Base-by-base conservation (phyloP, 2,329 filamentous ascomycete genomes). In the Tolypocladium paradoxum region DNA sequence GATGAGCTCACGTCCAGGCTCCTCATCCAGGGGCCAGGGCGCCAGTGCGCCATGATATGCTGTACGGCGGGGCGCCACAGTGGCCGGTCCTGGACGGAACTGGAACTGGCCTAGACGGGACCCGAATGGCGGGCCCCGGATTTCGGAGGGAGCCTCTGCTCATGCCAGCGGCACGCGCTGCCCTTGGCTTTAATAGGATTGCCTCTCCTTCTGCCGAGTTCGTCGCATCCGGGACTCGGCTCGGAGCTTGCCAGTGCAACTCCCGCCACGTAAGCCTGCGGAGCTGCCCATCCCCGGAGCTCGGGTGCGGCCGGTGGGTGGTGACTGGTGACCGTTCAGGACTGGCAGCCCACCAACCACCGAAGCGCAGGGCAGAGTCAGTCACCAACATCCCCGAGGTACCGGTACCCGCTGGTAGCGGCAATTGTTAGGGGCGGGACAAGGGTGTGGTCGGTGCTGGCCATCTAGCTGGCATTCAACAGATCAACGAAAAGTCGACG, bases 401-500 rank as follows among this genome's bases (percentile, higher is more conserved):
- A 54, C 54, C 51, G 55, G 51, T 55, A 55, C 55, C 33, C 36
- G 14, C 37, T 29, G 18, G 14, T 24, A 37, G 46, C 52, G 53
- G 53, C 53, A 50, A 27, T 51, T 48, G 35, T 37, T 33, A 50
- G 48, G 49, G 48, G 49, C 47, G 49, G 24, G 52, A 56, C 55
- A 48, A 34, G 54, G 55, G 48, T 45, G 36, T 24, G 46, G 51
- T 52, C 51, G 35, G 49, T 52, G 49, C 52, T 48, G 48, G 20
- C 38, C 46, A 31, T 46, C 38, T 40, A 18, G 4, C 54, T 14
- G 38, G 38, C 31, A 57, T 58, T 58, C 56, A 58, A 58, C 56
- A 57, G 52, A 49, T 54, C 52, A 47, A 49, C 48, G 40, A 50
- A 54, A 53, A 53, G 36, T 49, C 35, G 33, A 47, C 33, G 33